Conservation (phyloP, 2,329 filamentous ascomycete genomes). For the Fusarium odoratissimum region DNA sequence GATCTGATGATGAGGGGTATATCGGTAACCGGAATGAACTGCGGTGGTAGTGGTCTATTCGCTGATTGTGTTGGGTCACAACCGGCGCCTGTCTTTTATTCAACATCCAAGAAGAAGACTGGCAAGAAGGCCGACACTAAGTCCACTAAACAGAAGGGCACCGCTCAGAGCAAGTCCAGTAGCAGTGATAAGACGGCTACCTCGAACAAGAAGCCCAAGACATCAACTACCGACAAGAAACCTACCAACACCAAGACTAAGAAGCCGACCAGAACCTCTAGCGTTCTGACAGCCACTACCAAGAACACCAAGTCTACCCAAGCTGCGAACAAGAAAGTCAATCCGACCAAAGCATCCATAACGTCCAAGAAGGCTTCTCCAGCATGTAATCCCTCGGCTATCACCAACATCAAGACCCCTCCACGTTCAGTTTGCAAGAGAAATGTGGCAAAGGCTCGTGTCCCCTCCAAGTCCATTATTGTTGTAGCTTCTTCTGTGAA, state of each 20-base stretch:
- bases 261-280: neutral
- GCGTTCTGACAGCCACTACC: neutral
- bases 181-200: neutral
- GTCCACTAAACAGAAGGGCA: neutral
- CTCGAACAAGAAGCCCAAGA: neutral
- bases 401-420: neutral
- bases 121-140: neutral
- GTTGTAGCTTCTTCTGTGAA: neutral
- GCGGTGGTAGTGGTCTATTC: neutral
- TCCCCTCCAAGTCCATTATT: neutral
- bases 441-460: neutral
- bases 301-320: neutral
- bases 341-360: neutral
- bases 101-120: neutral
- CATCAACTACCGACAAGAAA: neutral
- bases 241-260: neutral
- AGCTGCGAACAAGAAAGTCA: fast-evolving
- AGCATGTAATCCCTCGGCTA: neutral
- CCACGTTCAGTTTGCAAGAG: neutral
- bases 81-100: neutral
- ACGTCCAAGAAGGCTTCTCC: neutral
- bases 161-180: neutral
- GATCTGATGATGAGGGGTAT: neutral
- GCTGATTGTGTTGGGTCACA: neutral
- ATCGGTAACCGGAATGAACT: neutral